phyloP scores from a whole-genome alignment of 1,284 basidiomycete species.

The Tausonia pullulans region DNA sequence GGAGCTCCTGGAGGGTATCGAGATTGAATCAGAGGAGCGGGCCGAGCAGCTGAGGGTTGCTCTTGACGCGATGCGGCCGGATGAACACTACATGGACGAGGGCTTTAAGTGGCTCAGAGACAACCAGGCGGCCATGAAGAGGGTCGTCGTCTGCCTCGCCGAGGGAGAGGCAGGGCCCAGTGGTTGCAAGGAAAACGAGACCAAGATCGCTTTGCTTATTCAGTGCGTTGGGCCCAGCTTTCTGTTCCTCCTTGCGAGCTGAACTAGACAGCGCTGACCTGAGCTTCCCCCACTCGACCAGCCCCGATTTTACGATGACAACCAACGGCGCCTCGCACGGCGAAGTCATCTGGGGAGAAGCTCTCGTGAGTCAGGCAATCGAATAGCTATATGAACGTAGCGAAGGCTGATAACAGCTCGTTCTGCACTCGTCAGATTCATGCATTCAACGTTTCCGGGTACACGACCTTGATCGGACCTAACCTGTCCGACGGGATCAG shows the following conservation, averaged over 20 bases:
- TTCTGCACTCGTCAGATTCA: neutral
- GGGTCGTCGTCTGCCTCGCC: neutral
- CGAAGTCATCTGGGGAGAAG: conserved; percentile 2
- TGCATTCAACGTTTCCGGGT: neutral
- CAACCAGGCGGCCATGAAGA: neutral
- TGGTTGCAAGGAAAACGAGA: neutral
- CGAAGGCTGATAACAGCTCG: no score
- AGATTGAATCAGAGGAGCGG: neutral
- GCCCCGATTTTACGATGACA: neutral
- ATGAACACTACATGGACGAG: neutral
- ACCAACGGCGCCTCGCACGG: conserved; percentile 1
- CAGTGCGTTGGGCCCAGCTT: neutral
- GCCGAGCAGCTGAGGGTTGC: neutral
- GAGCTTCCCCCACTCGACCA: neutral
- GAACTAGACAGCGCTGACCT: neutral
- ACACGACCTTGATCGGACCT: neutral
- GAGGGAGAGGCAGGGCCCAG: neutral
- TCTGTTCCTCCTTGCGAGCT: neutral
- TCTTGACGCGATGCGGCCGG: neutral
- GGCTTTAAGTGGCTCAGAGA: neutral
- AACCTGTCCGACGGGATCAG: neutral
- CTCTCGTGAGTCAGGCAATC: neutral
- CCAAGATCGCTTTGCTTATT: neutral
- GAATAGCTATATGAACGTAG: no score
- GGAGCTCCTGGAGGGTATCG: no score